Base-by-base conservation (phyloP, 169 alveolate genomes). In the Plasmodium fragile region DNA sequence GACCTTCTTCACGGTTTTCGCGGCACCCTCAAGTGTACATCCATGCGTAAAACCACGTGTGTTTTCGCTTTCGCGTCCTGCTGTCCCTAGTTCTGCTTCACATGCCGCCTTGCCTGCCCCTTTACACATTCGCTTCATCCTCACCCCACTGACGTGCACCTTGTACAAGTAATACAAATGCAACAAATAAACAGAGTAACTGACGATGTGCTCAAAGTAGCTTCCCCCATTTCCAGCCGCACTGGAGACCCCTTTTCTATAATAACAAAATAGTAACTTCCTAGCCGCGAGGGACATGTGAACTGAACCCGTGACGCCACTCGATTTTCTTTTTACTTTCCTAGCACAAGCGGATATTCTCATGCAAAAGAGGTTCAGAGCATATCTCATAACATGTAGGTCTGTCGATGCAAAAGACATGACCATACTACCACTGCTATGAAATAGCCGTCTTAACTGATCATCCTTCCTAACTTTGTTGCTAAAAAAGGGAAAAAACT, bases 111-210 rank as follows among this genome's bases (percentile, higher is more conserved):
- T 41, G 16, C 4, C 30, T 6, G 11, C 36, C 52, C 69, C 49
- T 1, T 55, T 30, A 18, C 18, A 53, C 41, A 13, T 22, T 34
- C 49, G 36, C 16, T 52, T 3, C 4, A 1, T 70, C 55, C 28
- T 41, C 13, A 8, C 80, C 28, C 28, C 34, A 10, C 59, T 85
- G 28, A 25, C 65, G 43, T 69, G 41, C 11, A 70, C 3, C 18
- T 34, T 53, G 43, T 41, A 32, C 71, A 87, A 4, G 41, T 87
- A 87, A 59, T 87, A 87, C 52, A 87, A 77, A 49, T 87, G 81
- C 70, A 87, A 65, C 11, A 87, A 10, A 25, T 87, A 87, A 41
- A 87, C 30, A 25, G 90, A 52, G 49, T 25, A 30, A 87, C 70
- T 87, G 34, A 87, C 81, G 16, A 78, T 32, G 30, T 87, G 52